A percentile compares a stretch with the other conserved stretches of the same genome.
These are phyloP conservation scores for Fusarium tjaetaba DNA, from an alignment of 2,329 filamentous ascomycete species.

Conservation along the genomic window DNA sequence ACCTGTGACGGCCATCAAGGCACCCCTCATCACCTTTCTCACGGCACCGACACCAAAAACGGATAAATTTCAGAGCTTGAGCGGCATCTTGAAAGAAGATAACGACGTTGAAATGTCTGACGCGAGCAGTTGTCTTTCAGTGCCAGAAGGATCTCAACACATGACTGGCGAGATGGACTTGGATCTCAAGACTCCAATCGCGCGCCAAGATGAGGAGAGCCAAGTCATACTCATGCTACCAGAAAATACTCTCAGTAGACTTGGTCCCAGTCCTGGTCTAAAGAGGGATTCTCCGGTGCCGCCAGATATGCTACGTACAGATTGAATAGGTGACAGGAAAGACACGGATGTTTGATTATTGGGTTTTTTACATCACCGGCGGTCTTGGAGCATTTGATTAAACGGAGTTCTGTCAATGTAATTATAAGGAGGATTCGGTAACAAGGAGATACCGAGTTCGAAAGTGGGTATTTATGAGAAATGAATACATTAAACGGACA, in stretches of 20 bases:
- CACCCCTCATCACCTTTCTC: constrained; percentile 26
- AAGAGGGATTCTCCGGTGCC: constrained; percentile 36
- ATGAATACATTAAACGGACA: constrained; percentile 15
- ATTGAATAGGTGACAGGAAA: background rate
- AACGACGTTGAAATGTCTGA: constrained; percentile 64
- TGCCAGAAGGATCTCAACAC: constrained; percentile 45
- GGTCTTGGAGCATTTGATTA: constrained; percentile 7
- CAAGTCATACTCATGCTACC: constrained; percentile 27
- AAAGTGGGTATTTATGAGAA: constrained; percentile 26
- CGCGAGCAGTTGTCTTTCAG: constrained; percentile 50
- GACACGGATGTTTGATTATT: background rate
- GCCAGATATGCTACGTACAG: constrained; percentile 22
- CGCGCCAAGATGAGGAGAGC: constrained; percentile 23
- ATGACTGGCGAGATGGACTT: constrained; percentile 47
- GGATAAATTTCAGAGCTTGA: constrained; percentile 47
- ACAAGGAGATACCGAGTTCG: constrained; percentile 26
- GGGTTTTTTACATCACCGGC: constrained; percentile 21
- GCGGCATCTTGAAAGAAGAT: constrained; percentile 22
- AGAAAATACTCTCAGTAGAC: constrained; percentile 48
- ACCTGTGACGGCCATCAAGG: constrained; percentile 37
- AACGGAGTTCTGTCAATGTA: constrained; percentile 5
- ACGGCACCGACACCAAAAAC: constrained; percentile 56
- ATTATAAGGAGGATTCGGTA: background rate
- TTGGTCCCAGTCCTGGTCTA: constrained; percentile 54
- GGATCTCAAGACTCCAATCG: constrained; percentile 54